phyloP scores from a whole-genome alignment of 305 asterid genomes.

The Striga hermonthica region DNA sequence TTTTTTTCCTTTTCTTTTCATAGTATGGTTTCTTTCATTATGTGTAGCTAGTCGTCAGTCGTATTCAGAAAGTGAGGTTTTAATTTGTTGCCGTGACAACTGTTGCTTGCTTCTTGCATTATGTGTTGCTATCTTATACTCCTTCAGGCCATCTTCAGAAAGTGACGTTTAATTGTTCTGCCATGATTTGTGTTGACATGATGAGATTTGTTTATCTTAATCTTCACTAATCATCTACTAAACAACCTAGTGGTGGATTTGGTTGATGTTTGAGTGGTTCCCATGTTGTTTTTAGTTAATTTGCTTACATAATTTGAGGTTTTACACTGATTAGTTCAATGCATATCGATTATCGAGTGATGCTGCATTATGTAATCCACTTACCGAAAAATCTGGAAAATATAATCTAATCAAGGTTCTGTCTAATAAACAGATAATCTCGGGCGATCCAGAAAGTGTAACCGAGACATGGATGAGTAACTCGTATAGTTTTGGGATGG shows the following conservation, averaged over 20 bases:
- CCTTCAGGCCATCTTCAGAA: conserved; percentile 3
- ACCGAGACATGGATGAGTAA: conserved; percentile 97
- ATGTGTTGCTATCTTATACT: background rate
- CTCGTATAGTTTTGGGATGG: conserved; percentile 87
- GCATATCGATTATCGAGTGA: conserved; percentile 21
- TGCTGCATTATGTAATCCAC: conserved; percentile 16
- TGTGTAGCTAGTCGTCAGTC: no score
- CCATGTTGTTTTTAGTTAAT: conserved; percentile 25
- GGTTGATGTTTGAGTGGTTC: conserved; percentile 21
- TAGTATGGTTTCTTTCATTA: background rate
- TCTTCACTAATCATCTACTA: conserved; percentile 5
- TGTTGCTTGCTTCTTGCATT: background rate
- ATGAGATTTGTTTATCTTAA: conserved; percentile 15
- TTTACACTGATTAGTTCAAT: background rate
- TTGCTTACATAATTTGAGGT: background rate
- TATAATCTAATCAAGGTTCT: background rate
- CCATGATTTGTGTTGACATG: conserved; percentile 16
- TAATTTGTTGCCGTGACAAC: no score
- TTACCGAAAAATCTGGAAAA: no score
- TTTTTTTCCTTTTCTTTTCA: background rate
- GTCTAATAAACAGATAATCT: conserved; percentile 53
- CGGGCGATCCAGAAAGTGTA: conserved; percentile 90
- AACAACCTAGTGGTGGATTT: conserved; percentile 22
- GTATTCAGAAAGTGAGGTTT: no score
- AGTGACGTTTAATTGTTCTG: conserved; percentile 11